Evolutionary conservation across 805 yeast species (phyloP), one percentile per base, ranked within the genome.

Genomic region (Sungouiozyma intestinalis): DNA sequence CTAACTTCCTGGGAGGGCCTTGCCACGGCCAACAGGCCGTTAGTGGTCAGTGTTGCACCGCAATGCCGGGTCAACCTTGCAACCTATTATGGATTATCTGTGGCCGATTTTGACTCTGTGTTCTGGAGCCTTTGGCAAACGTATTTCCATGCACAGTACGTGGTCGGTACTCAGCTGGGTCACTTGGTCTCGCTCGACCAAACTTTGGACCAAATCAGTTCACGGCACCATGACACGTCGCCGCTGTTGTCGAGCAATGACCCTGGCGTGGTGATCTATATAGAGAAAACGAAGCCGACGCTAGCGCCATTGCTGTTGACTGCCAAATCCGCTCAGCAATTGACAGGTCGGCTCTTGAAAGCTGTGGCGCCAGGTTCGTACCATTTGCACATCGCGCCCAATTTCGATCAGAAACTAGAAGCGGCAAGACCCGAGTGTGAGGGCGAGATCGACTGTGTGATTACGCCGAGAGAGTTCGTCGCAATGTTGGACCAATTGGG

Each of bases 181-280:
- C 63, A 97, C 36, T 74, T 74, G 47, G 60, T 86, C 3, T 71
- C 90, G 3, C 70, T 84, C 37, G 59, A 66, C 49, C 60, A 77
- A 21, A 67, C 77, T 3, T 62, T 66, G 21, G 73, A 74, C 32
- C 13, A 18, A 27, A 17, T 9, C 18, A 29, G 6, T 33, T n/a
- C 7, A 9, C 40, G 19, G 27, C 21, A 37, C 13, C 29, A 34
- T 16, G 34, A 41, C 20, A 40, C 41, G 33, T 40, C 20, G 60
- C 94, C 94, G 0, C 55, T 74, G 2, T 60, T 92, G 38, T 73
- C 87, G 19, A 76, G 87, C 13, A 72, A 81, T 0, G 90, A 97
- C 62, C 98, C 98, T 0, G 98, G 98, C 0, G 92, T 95, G 86
- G 92, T 92, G 0, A 69, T 92, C 20, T 92, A 92, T 55, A 95